Evolutionary conservation across 768 basidiomycete genomes (phyloP), one percentile per base, ranked within the genome.

Genomic region (Russula vinacea): DNA sequence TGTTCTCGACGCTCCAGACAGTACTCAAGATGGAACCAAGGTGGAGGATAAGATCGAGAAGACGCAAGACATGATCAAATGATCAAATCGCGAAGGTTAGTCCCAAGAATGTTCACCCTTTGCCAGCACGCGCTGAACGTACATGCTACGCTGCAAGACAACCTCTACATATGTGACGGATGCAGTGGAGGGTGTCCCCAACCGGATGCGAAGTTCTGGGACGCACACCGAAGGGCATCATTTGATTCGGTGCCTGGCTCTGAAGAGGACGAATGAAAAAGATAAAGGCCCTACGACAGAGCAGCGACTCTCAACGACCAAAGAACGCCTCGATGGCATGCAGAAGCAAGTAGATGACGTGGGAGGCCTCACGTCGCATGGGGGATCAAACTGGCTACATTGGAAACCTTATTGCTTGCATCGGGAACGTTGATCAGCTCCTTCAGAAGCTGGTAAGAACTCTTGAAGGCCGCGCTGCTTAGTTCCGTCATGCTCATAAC

Each of bases 11-110:
- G n/a, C n/a, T n/a, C n/a, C n/a, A n/a, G n/a, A n/a, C n/a, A n/a
- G n/a, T n/a, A n/a, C n/a, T n/a, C n/a, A n/a, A n/a, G n/a, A n/a
- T n/a, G n/a, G n/a, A n/a, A n/a, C n/a, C n/a, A n/a, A n/a, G n/a
- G n/a, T n/a, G n/a, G n/a, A n/a, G n/a, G n/a, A n/a, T n/a, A n/a
- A n/a, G n/a, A n/a, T n/a, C n/a, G n/a, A n/a, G n/a, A n/a, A n/a
- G n/a, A n/a, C n/a, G n/a, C n/a, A n/a, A n/a, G n/a, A n/a, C n/a
- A n/a, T n/a, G n/a, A n/a, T n/a, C n/a, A n/a, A n/a, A n/a, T n/a
- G n/a, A n/a, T n/a, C n/a, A n/a, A n/a, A n/a, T n/a, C n/a, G 75
- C 51, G 57, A 40, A n/a, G 70, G 69, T 59, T 39, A 14, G 39
- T 39, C 14, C 10, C 14, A 7, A 35, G 2, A 17, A n/a, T 24